Base-by-base conservation (phyloP, 2,329 filamentous ascomycete genomes). In the Eutypa lata region DNA sequence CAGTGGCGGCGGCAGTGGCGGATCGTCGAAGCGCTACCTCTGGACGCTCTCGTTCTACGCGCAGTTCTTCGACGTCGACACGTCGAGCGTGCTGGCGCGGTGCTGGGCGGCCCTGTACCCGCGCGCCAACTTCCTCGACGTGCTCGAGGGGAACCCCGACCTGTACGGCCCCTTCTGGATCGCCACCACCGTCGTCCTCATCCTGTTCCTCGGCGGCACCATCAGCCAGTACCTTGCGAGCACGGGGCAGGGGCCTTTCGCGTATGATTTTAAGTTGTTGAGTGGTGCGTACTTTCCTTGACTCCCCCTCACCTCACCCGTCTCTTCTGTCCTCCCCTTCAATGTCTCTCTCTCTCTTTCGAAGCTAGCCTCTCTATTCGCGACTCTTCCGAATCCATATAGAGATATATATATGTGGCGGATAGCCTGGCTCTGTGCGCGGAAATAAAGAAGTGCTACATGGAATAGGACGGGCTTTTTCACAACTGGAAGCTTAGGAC, bases 91-190 rank as follows among this genome's bases (percentile, higher is more conserved):
- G 19, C 76, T 97, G 52, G 81, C 87, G 65, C 89, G 94, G 60
- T 97, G 94, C 74, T 87, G 86, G 72, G 88, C 91, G 1, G 87
- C 93, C n/a, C 76, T 97, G 38, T 96, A 89, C 72, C 94, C 94
- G 45, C 87, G 91, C 57, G 88, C 88, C 53, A 97, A 96, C 77
- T 99, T 99, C 74, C 86, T 99, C 58, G 94, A 99, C 68, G 91
- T 97, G 35, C 82, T 99, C 26, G 94, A 99, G 69, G 94, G 94
- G 19, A 97, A 97, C 70, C 90, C 94, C 1, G 94, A 99, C 68
- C 77, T 99, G 33, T 99, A 99, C 77, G 93, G 93, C 1, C 94
- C 94, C 1, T 91, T 97, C 68, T 99, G 94, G 94, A 97, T 99
- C 74, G 94, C 94, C 10, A 97, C 94, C 0, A 97, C 94, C 0